Evolutionary conservation across 139 green algal species (phyloP), one percentile per base, ranked within the genome.

Genomic region (Chlorella vulgaris): DNA sequence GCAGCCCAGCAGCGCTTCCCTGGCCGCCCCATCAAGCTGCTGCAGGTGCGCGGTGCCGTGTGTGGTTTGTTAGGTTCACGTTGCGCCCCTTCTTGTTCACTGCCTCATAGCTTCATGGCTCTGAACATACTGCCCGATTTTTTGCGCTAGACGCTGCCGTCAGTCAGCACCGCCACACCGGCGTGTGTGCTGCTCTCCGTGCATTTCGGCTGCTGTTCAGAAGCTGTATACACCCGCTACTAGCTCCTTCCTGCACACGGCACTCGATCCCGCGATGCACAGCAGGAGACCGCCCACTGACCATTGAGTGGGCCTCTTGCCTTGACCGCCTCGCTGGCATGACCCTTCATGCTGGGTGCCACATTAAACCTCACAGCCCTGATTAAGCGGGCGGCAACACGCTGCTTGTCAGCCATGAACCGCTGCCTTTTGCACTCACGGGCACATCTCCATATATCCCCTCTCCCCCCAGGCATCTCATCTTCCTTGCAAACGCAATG

Each of bases 251-350:
- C n/a, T n/a, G n/a, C n/a, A n/a, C n/a, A n/a, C n/a, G n/a, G 47
- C 47, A 58, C 47, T 15, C 47, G 47, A 58, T 58, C 47, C 47
- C 47, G 47, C 47, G 15, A 58, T 10, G 47, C 15, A 15, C 13
- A 58, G 47, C 47, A 15, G 47, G 47, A 15, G 47, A 10, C 47
- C 47, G 47, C 13, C 47, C 15, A 10, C 15, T 58, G 47, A 10
- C 47, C 15, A n/a, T n/a, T n/a, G n/a, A n/a, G n/a, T n/a, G n/a
- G n/a, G 47, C 47, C 47, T 15, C 47, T 15, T 15, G 47, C 47
- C 47, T 58, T 58, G 55, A n/a, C 15, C 55, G 77, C 84, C 96
- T 68, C 92, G 96, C n/a, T n/a, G n/a, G n/a, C n/a, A n/a, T 88
- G 68, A 40, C n/a, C 28, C 7, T 60, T 35, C 51, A 10, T n/a